phyloP scores from a whole-genome alignment of 2,329 filamentous ascomycete species.

The Fusarium nodosum region DNA sequence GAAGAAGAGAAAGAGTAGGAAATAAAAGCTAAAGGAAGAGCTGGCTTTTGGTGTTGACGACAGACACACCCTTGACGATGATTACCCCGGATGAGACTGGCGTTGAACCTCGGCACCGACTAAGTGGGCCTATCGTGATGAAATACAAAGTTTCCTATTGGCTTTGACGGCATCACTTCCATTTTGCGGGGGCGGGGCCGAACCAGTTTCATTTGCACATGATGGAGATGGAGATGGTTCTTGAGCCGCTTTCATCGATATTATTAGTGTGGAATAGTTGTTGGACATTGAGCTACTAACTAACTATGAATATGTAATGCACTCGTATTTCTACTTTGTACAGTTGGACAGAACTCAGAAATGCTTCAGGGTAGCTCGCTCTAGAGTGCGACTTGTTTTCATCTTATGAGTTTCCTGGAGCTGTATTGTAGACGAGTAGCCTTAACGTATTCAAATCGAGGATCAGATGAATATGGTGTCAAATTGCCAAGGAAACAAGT shows the following conservation, averaged over 20 bases:
- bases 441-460: background rate
- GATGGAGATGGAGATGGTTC: slow-evolving; percentile 11
- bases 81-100: slow-evolving; percentile 32
- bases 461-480: background rate
- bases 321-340: too few relatives aligned
- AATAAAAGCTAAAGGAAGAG: slow-evolving; percentile 1
- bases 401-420: background rate
- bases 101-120: slow-evolving; percentile 44
- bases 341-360: background rate
- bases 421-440: background rate
- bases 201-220: slow-evolving; percentile 29
- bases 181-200: slow-evolving; percentile 45
- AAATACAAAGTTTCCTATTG: slow-evolving; percentile 37
- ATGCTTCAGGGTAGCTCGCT: background rate
- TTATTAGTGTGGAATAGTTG: background rate
- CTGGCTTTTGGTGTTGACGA: slow-evolving; percentile 8
- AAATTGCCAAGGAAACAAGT: background rate
- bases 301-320: background rate
- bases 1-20: background rate
- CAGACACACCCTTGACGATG: slow-evolving; percentile 15
- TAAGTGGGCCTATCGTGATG: slow-evolving; percentile 35
- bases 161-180: slow-evolving; percentile 31
- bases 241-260: slow-evolving; percentile 37
- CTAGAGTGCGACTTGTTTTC: background rate
- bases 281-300: background rate